Evolutionary conservation across 495 filamentous ascomycete species (phyloP).

Genomic region (Neurospora tetraspora): DNA sequence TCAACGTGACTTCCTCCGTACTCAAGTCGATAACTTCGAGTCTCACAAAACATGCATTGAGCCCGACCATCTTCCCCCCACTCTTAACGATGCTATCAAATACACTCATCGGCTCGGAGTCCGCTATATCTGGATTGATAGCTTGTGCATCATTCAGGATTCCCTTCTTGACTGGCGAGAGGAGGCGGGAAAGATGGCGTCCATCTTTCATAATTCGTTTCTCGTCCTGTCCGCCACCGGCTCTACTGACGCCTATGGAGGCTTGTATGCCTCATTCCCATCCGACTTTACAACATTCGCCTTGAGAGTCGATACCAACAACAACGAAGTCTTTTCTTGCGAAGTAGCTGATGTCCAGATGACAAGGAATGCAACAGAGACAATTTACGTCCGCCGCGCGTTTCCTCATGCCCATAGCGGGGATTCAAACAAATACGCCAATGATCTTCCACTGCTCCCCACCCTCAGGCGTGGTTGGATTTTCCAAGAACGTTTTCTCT

Average conservation of each 20-base stretch:
- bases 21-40: not conserved
- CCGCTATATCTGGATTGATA: not conserved
- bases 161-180: slow-evolving; percentile 3
- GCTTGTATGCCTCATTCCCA: not conserved
- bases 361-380: not conserved
- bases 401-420: no score
- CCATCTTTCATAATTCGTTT: slow-evolving; percentile 1
- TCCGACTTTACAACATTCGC: not conserved
- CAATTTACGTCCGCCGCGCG: slow-evolving; percentile 6
- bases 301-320: not conserved
- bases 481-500: no score
- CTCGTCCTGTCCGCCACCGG: slow-evolving; percentile 12
- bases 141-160: not conserved
- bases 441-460: no score
- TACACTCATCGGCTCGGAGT: not conserved
- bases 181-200: slow-evolving; percentile 7
- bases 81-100: not conserved
- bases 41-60: not conserved
- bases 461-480: no score
- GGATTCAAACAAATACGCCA: no score
- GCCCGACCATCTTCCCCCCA: not conserved
- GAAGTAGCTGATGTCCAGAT: not conserved
- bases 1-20: not conserved
- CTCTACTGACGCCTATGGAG: not conserved
- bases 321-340: not conserved